These are phyloP conservation scores for Hylodesmum podocarpum DNA, from an alignment of 306 rosid species.

Conservation along the genomic window DNA sequence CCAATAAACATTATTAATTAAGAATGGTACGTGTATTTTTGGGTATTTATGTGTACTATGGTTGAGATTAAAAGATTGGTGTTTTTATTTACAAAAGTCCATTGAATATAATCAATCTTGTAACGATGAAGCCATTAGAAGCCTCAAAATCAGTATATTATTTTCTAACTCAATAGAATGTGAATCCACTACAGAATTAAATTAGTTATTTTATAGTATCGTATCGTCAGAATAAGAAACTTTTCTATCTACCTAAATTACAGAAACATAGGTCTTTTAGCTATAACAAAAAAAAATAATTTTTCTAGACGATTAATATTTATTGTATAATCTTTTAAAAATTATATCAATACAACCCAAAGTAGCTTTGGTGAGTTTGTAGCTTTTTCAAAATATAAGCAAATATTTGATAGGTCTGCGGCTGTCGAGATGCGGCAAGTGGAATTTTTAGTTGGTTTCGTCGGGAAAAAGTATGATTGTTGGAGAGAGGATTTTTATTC, in stretches of 20 bases:
- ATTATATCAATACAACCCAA: conserved; percentile 29
- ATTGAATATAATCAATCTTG: neutral
- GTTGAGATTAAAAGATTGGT: conserved; percentile 4
- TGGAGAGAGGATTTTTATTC: conserved; percentile 30
- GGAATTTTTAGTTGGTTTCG: conserved; percentile 72
- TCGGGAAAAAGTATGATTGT: conserved; percentile 20
- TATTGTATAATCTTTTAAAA: neutral
- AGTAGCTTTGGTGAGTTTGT: conserved; percentile 32
- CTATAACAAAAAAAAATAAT: neutral
- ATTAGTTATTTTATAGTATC: conserved; percentile 25
- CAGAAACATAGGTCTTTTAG: neutral
- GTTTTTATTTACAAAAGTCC: neutral
- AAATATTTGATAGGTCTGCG: conserved; percentile 24
- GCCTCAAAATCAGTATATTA: neutral
- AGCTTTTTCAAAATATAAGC: conserved; percentile 48
- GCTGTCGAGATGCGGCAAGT: conserved; percentile 46
- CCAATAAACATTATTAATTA: too few species aligned
- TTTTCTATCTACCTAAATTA: conserved; percentile 11
- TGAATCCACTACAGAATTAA: conserved; percentile 24
- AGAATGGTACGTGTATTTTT: neutral
- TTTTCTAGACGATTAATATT: conserved; percentile 15
- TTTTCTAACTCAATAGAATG: conserved; percentile 10
- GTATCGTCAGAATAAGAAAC: conserved; percentile 30
- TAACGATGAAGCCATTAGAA: conserved; percentile 20
- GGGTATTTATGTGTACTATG: neutral